Conservation (phyloP, 1,139 yeast genomes). For the Sugiyamaella pinicola region DNA sequence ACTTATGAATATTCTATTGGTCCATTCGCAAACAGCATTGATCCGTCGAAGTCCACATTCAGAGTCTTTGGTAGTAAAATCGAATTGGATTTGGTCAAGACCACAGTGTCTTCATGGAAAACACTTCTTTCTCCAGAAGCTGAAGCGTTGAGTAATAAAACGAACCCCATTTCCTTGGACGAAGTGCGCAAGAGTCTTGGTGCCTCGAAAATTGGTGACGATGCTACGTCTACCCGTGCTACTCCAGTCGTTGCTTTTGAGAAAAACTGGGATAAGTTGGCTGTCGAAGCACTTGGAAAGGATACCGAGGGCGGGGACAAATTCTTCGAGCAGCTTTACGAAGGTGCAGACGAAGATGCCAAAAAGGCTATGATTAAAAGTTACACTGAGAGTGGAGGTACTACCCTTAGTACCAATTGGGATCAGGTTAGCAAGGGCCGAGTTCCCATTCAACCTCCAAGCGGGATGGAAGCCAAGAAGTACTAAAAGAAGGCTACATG, state of each 20-base stretch:
- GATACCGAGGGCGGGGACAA: constrained; percentile 45
- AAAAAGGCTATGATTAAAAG: constrained; percentile 97
- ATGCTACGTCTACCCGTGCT: background rate
- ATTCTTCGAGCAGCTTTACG: constrained; percentile 75
- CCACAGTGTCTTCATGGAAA: background rate
- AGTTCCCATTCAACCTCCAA: constrained; percentile 78
- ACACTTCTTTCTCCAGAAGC: constrained; percentile 14
- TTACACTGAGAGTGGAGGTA: constrained; percentile 90
- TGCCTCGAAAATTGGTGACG: background rate
- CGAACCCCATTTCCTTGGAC: constrained; percentile 6
- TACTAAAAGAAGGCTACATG: background rate
- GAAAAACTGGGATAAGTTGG: constrained; percentile 74
- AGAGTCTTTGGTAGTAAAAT: constrained; percentile 71
- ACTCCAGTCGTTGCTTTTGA: constrained; percentile 18
- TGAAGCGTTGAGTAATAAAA: constrained; percentile 3
- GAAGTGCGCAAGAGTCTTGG: constrained; percentile 7
- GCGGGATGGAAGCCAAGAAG: constrained; percentile 48
- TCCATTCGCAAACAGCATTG: constrained; percentile 56
- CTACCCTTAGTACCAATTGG: constrained; percentile 94
- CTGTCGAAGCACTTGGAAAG: constrained; percentile 54
- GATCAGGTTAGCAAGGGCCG: constrained; percentile 70
- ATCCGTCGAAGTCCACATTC: constrained; percentile 49
- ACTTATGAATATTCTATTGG: constrained; percentile 49
- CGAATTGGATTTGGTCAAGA: constrained; percentile 58
- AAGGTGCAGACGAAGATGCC: constrained; percentile 84